Percentiles rank a stretch among this genome's conserved stretches.
These are phyloP conservation scores for Cystobasidium ongulense DNA, from an alignment of 768 basidiomycete species.

Conservation along the genomic window DNA sequence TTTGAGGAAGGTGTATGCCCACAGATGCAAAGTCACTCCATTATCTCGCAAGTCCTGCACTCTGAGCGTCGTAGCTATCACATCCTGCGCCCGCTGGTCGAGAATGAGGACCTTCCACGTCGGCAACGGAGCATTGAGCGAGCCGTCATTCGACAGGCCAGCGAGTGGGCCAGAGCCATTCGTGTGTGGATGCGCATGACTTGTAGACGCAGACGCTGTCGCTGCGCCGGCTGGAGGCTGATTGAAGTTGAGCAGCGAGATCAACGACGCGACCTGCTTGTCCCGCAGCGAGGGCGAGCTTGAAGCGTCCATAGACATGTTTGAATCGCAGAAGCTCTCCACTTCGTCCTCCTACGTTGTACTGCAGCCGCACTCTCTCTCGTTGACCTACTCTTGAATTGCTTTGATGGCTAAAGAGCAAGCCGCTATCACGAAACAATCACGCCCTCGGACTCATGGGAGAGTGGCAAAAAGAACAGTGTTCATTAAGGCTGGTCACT, in stretches of 20 bases:
- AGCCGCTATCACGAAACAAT: too few relatives aligned
- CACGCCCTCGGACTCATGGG: too few relatives aligned
- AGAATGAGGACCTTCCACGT: slow-evolving; percentile 95
- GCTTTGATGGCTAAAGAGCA: too few relatives aligned
- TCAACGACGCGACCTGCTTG: slow-evolving; percentile 74
- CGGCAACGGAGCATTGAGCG: slow-evolving; percentile 51
- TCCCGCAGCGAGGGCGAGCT: slow-evolving; percentile 60
- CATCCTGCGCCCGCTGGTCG: slow-evolving; percentile 91
- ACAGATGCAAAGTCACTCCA: slow-evolving; percentile 97
- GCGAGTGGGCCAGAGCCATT: slow-evolving; percentile 39
- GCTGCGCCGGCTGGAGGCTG: slow-evolving; percentile 43
- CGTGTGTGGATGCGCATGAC: background rate
- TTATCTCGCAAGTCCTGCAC: slow-evolving; percentile 95
- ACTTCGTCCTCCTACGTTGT: too few relatives aligned
- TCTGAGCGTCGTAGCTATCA: slow-evolving; percentile 84
- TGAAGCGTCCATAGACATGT: background rate
- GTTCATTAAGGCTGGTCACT: too few relatives aligned
- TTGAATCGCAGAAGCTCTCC: background rate
- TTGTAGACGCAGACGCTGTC: background rate
- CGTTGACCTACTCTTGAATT: too few relatives aligned
- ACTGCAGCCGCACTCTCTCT: too few relatives aligned
- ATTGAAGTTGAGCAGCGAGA: slow-evolving; percentile 79
- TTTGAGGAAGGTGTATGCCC: slow-evolving; percentile 46
- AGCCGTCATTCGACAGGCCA: slow-evolving; percentile 30
- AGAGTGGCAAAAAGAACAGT: too few relatives aligned